Conservation (phyloP, 1,284 basidiomycete genomes). For the Pseudozyma tsukubaensis region DNA sequence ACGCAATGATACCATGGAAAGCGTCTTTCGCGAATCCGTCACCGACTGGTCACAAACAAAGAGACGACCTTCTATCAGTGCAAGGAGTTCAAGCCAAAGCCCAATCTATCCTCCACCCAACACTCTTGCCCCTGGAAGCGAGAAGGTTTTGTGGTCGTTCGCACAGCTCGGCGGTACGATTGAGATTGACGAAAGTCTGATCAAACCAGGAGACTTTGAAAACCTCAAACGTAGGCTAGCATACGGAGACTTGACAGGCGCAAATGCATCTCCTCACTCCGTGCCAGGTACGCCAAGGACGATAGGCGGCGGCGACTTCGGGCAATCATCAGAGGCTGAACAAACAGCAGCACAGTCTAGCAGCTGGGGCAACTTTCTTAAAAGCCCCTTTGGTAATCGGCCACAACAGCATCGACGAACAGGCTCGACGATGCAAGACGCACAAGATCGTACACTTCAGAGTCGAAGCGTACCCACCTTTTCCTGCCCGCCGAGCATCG, state of each 20-base stretch:
- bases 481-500: constrained; percentile 82
- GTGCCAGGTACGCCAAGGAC: constrained; percentile 46
- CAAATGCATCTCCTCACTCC: constrained; percentile 46
- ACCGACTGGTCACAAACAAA: constrained; percentile 56
- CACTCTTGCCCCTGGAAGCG: constrained; percentile 71
- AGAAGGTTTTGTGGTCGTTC: constrained; percentile 86
- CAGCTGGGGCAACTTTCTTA: constrained; percentile 39
- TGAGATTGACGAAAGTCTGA: constrained; percentile 71
- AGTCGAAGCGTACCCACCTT: constrained; percentile 79
- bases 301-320: constrained; percentile 61
- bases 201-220: constrained; percentile 70
- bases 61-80: constrained; percentile 6
- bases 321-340: constrained; percentile 38
- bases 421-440: constrained; percentile 76
- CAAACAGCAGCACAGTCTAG: constrained; percentile 3
- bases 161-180: constrained; percentile 81
- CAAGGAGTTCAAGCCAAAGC: constrained; percentile 24
- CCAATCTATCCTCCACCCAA: constrained; percentile 48
- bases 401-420: constrained; percentile 63
- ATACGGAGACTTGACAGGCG: constrained; percentile 56
- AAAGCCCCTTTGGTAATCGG: constrained; percentile 24
- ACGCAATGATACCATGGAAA: constrained; percentile 69
- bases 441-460: constrained; percentile 62
- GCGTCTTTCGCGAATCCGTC: constrained; percentile 66
- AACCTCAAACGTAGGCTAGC: constrained; percentile 67